Evolutionary conservation across 2,329 filamentous ascomycete species (phyloP), one percentile per base, ranked within the genome.

Genomic region (Rhynchosporium secalis): DNA sequence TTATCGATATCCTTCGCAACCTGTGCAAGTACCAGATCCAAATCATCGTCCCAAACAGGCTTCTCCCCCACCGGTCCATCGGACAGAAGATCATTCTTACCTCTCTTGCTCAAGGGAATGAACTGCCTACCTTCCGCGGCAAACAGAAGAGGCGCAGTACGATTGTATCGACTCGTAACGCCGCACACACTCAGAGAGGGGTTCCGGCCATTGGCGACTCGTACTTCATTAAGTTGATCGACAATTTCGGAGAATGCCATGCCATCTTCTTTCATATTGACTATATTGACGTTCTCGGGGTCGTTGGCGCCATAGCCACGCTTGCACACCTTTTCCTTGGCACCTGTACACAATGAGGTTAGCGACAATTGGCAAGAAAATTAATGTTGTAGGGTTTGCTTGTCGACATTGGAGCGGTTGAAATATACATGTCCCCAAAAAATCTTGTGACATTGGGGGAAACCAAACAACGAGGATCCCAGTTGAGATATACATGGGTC

Each of bases 131-230:
- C 71, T 13, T 68, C 47, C 2, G 68, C 56, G 9, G 63, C 64
- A 26, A 70, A 73, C 9, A 74, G 60, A n/a, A 73, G 56, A 7
- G 73, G 73, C 3, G 71, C 72, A 26, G 67, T 74, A 4, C 73
- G 71, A 31, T 70, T 73, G 51, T 74, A 74, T 45, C 73, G 63
- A 26, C 64, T 66, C 13, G 68, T 69, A 13, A 70, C 66, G 13
- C 66, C 66, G 36, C 64, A 70, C 4, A 62, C 55, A 26, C 66
- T 68, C 2, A 74, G 66, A 26, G 41, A 64, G 3, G 69, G 69
- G 3, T 55, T 28, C 4, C 41, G 59, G 4, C 72, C 73, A 1
- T 43, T 31, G 0, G 31, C 28, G 15, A 72, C 57, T 3, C 70
- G 65, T 6, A 65, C 47, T 1, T 60, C 33, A 33, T 74, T 74